Evolutionary conservation across 1,284 basidiomycete species (phyloP).

Genomic region (Fomitopsis palustris): DNA sequence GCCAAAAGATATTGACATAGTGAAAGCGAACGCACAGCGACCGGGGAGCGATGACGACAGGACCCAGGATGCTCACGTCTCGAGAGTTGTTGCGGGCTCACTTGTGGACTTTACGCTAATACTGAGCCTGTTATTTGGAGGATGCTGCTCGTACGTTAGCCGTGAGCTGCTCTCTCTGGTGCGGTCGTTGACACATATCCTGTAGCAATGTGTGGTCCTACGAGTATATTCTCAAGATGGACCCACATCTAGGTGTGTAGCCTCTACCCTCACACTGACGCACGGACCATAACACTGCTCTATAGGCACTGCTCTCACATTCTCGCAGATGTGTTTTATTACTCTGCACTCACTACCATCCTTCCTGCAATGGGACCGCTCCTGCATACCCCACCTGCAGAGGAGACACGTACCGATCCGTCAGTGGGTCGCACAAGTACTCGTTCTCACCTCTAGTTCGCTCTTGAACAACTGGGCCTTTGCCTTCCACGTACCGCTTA

Average conservation of each 20-base stretch:
- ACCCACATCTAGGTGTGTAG: conserved; percentile 62
- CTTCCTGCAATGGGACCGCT: conserved; percentile 39
- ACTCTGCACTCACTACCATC: conserved; percentile 57
- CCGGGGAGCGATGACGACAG: not conserved
- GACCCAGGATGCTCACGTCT: not conserved
- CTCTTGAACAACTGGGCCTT: conserved; percentile 86
- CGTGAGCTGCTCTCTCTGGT: too few relatives aligned
- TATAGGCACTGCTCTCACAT: conserved; percentile 79
- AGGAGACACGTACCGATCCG: conserved; percentile 67
- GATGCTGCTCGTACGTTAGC: conserved; percentile 80
- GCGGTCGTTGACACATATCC: not conserved
- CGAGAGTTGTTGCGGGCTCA: conserved; percentile 22
- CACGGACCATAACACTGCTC: not conserved
- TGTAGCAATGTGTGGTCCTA: conserved; percentile 67
- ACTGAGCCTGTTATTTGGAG: conserved; percentile 68
- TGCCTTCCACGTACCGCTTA: conserved; percentile 75
- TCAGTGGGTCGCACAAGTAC: conserved; percentile 76
- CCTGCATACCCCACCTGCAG: conserved; percentile 49
- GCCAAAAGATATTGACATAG: not conserved
- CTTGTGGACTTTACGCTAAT: conserved; percentile 48
- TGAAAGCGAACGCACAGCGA: not conserved
- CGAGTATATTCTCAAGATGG: conserved; percentile 67
- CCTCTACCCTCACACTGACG: not conserved
- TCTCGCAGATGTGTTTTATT: conserved; percentile 82
- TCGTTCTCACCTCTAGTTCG: conserved; percentile 67